Percentiles rank a stretch among this genome's conserved stretches.
These are phyloP conservation scores for Excoecaria agallocha DNA, from an alignment of 345 rosid genomes.

Conservation along the genomic window DNA sequence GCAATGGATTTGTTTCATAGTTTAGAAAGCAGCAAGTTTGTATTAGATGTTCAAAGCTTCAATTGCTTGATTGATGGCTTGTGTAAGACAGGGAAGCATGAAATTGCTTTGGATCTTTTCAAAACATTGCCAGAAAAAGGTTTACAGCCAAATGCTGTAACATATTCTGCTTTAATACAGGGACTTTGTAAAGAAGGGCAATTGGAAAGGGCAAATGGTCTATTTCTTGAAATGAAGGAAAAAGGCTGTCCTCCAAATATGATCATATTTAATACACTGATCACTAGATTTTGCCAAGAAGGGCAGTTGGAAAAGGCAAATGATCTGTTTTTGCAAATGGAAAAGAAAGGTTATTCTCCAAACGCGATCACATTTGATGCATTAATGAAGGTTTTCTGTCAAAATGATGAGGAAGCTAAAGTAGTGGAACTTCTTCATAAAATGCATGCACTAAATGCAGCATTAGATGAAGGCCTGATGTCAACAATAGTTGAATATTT, in stretches of 20 bases:
- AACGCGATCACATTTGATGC: constrained; percentile 21
- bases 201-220: constrained; percentile 20
- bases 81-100: constrained; percentile 21
- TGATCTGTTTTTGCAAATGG: constrained; percentile 25
- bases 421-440: constrained; percentile 30
- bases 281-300: constrained; percentile 20
- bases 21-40: constrained; percentile 1
- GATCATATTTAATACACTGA: constrained; percentile 20
- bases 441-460: constrained; percentile 36
- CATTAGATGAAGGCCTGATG: constrained; percentile 21
- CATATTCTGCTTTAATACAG: constrained; percentile 24
- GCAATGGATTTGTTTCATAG: constrained; percentile 25
- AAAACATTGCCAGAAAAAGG: constrained; percentile 18
- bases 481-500: constrained; percentile 23
- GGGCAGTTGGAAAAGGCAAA: constrained; percentile 20
- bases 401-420: constrained; percentile 7
- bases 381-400: constrained; percentile 18
- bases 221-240: constrained; percentile 29
- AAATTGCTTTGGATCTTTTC: constrained; percentile 15
- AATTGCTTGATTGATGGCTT: constrained; percentile 31
- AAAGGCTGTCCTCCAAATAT: constrained; percentile 26
- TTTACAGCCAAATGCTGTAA: constrained; percentile 24
- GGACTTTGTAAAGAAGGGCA: constrained; percentile 24
- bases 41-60: constrained; percentile 8
- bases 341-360: constrained; percentile 29